A percentile compares a stretch with the other conserved stretches of the same genome.
Conservation (phyloP, 176 grass and related monocot genomes). For the Aegilops tauschii region DNA sequence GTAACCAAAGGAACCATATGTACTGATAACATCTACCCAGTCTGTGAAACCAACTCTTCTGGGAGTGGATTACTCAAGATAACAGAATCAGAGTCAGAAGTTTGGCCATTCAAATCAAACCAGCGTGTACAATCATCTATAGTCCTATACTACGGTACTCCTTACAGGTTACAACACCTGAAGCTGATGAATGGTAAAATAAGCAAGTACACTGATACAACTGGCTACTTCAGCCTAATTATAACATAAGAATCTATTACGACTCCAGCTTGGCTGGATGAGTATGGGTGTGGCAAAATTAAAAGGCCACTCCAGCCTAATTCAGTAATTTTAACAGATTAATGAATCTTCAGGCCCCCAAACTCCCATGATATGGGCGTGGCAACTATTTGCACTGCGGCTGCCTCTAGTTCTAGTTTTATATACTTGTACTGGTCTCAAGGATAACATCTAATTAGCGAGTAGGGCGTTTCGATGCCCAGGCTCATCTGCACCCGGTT, state of each 20-base stretch:
- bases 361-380: background rate
- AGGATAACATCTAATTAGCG: too few relatives aligned
- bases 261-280: slow-evolving; percentile 7
- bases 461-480: too few relatives aligned
- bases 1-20: background rate
- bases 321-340: background rate
- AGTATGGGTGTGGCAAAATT: background rate
- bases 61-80: too few relatives aligned
- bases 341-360: background rate
- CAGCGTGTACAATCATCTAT: background rate
- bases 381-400: slow-evolving; percentile 50
- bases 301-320: background rate
- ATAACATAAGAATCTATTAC: background rate
- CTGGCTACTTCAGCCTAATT: slow-evolving; percentile 25
- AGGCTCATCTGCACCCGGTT: too few relatives aligned
- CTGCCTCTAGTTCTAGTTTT: slow-evolving; percentile 35
- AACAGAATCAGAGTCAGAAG: background rate
- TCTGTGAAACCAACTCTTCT: too few relatives aligned
- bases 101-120: slow-evolving; percentile 7
- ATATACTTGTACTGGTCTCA: too few relatives aligned
- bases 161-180: slow-evolving; percentile 25
- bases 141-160: background rate
- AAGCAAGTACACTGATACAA: background rate
- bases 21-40: background rate
- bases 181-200: slow-evolving; percentile 8